Conservation (phyloP, 2,329 filamentous ascomycete species). For the Paecilomyces fulvus region DNA sequence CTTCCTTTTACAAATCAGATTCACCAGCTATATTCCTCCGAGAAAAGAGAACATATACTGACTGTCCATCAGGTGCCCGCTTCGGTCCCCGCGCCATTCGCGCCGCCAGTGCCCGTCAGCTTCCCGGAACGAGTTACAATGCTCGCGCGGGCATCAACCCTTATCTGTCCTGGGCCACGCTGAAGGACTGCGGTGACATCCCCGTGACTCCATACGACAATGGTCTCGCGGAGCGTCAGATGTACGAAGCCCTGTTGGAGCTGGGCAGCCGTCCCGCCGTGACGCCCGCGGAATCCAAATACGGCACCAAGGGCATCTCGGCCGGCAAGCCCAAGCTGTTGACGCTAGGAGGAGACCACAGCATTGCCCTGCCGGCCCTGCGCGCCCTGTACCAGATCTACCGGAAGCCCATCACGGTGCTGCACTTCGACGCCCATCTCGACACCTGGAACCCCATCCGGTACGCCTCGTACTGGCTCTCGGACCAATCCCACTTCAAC, state of each 20-base stretch:
- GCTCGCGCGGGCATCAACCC: constrained; percentile 75
- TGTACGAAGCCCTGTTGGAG: constrained; percentile 71
- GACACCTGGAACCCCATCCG: constrained; percentile 76
- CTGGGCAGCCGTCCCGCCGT: constrained; percentile 45
- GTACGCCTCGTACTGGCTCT: constrained; percentile 69
- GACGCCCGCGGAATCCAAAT: constrained; percentile 17
- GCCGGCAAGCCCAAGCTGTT: constrained; percentile 47
- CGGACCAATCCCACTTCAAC: constrained; percentile 66
- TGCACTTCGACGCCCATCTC: constrained; percentile 72
- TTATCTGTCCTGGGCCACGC: constrained; percentile 66
- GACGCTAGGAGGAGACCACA: constrained; percentile 67
- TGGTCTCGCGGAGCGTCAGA: constrained; percentile 67
- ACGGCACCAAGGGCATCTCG: constrained; percentile 24
- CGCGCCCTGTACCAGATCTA: constrained; percentile 57
- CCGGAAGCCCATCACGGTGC: constrained; percentile 55
- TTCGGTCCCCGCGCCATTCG: constrained; percentile 86
- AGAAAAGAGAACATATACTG: not conserved
- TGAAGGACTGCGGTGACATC: constrained; percentile 87
- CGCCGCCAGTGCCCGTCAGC: constrained; percentile 72
- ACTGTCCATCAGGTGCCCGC: constrained; percentile 46
- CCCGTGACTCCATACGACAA: constrained; percentile 84
- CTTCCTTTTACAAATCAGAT: too few relatives aligned
- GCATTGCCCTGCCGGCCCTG: constrained; percentile 60
- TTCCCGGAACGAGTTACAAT: constrained; percentile 72
- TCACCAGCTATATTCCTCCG: too few relatives aligned